A percentile compares a stretch with the other conserved stretches of the same genome.
Evolutionary conservation across 495 filamentous ascomycete species (phyloP).

Genomic region (Penicillium nucicola): DNA sequence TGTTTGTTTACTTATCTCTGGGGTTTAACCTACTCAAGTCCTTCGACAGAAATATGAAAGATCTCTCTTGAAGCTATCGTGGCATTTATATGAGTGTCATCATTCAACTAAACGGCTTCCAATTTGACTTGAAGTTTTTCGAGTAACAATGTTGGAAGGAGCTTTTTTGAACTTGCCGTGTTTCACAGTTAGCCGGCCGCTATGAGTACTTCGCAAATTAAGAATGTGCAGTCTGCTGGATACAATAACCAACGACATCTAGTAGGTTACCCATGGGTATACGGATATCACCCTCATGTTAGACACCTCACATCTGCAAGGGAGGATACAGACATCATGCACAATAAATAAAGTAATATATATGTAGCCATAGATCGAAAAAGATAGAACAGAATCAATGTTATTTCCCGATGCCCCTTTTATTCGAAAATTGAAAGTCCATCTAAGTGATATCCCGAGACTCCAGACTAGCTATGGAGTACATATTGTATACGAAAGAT

Average conservation of each 20-base stretch:
- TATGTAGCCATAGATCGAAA: not conserved
- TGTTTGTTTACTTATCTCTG: conserved; percentile 20
- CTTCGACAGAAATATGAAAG: not conserved
- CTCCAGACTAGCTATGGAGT: not conserved
- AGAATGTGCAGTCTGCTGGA: too few species aligned
- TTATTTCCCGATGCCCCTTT: conserved; percentile 1
- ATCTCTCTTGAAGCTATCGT: too few species aligned
- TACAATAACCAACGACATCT: too few species aligned
- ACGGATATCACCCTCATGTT: too few species aligned
- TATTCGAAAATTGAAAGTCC: not conserved
- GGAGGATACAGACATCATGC: not conserved
- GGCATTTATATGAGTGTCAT: too few species aligned
- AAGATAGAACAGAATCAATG: not conserved
- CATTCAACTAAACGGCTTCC: too few species aligned
- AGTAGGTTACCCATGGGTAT: too few species aligned
- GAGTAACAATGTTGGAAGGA: too few species aligned
- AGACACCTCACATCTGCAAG: not conserved
- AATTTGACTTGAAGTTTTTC: too few species aligned
- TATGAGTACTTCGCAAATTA: too few species aligned
- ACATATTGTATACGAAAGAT: conserved; percentile 8
- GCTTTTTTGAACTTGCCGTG: too few species aligned
- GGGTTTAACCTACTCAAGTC: not conserved
- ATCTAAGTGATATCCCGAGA: not conserved
- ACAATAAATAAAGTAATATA: not conserved
- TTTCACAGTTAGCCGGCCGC: too few species aligned